Base-by-base conservation (phyloP, 495 filamentous ascomycete species). In the Talaromyces proteolyticus region DNA sequence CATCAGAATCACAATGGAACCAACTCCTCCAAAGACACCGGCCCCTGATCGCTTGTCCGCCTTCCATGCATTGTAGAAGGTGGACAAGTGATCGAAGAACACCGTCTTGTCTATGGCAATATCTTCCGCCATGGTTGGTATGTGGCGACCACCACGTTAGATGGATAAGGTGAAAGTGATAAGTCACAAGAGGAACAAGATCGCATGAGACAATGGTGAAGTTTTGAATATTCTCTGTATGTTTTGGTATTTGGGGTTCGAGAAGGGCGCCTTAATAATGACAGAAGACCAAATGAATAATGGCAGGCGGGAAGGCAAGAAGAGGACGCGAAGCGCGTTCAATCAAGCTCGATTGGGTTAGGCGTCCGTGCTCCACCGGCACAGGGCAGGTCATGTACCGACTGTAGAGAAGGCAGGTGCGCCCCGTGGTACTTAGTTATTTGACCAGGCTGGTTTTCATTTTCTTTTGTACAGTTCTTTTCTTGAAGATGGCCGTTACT, bases 31-130 rank as follows among this genome's bases (percentile, higher is more conserved):
- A 65, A 96, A 99, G 47, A 91, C 70, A 60, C 82, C 77, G 70
- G 94, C 84, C 42, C 66, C 67, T 6, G 73, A 69, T 54, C 93
- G 87, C 73, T 91, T 96, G 74, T 96, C 89, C 55, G 85, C 77
- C 76, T 95, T 97, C 93, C 94, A 99, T 76, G 88, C 82, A 57
- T 85, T 79, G 61, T 89, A 73, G 57, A 99, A 85, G 61, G 84
- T 85, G 47, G 86, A 85, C 44, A 97, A 77, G 62, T 91, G 93
- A 70, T 88, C 89, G 65, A 94, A 91, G 71, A 99, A 99, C 61
- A 80, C 72, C 63, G 81, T 82, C 69, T 86, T 88, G 73, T 97
- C 91, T 71, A 99, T 95, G 63, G 86, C 86, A 70, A 97, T 83
- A 61, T 89, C 84, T 49, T 77, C 76, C 26, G 73, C 74, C 76